Base-by-base conservation (phyloP, 1,284 basidiomycete species). In the Rhodotorula sp. region DNA sequence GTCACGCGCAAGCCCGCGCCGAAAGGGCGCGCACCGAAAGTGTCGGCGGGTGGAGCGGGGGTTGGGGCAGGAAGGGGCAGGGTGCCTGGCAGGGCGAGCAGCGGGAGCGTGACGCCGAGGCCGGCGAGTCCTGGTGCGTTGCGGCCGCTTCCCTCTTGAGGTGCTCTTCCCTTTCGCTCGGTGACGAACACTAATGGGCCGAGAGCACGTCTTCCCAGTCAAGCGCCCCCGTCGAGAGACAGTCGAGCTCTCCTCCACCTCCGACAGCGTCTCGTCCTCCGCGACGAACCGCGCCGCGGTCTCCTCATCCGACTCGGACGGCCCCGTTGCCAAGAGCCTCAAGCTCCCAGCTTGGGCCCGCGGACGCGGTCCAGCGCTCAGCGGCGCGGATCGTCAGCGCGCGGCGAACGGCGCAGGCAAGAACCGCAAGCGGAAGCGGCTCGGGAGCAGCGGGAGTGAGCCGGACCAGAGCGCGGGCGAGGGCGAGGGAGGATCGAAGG, bases 311-410 rank as follows among this genome's bases (percentile, higher is more conserved):
- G 64, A 60, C 57, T 59, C 57, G 17, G 56, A 58, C 56, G 10
- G 27, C 5, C 36, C 5, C 27, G 1, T n/a, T 29, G n/a, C 10
- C 51, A 17, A 25, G 29, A 15, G 21, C n/a, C 39, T 64, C 62
- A 48, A 61, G 21, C 44, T 67, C 21, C 66, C 66, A 7, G 59
- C 25, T 5, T 67, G 66, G 66, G 66, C 66, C n/a, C 51, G 56
- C 7, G 25, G 34, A 7, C 34, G 53, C 27, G 25, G 44, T 27
- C 44, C 66, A 36, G 34, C 41, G 13, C n/a, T 37, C 44, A 67
- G 66, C 54, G 66, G 66, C 7, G 66, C 66, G 29, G 66, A 67
- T 39, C 39, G 48, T n/a, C 27, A 37, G 22, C 53, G 59, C n/a
- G 21, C 46, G 10, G 25, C 55, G 37, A 56, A 61, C 22, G 46